These are phyloP conservation scores for Ophiosphaerella korrae DNA, from an alignment of 2,329 filamentous ascomycete species.

Conservation along the genomic window DNA sequence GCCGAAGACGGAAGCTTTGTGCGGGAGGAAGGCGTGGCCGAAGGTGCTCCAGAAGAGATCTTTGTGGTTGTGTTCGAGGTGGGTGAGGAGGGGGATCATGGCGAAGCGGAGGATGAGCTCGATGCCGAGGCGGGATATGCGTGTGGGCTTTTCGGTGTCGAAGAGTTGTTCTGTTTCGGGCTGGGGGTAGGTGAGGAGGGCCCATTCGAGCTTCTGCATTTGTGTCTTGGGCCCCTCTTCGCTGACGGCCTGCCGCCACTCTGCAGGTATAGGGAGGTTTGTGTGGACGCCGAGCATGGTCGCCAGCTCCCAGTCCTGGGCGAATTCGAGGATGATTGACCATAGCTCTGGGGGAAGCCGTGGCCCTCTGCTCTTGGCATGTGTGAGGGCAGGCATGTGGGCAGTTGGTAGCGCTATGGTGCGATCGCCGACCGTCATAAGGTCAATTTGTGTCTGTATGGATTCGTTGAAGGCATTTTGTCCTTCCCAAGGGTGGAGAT, in stretches of 20 bases:
- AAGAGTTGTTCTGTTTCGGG: conserved; percentile 75
- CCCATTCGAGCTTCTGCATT: conserved; percentile 82
- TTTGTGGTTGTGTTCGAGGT: conserved; percentile 68
- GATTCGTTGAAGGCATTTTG: conserved; percentile 75
- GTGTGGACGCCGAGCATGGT: conserved; percentile 81
- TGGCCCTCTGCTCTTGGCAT: conserved; percentile 45
- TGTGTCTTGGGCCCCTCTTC: conserved; percentile 71
- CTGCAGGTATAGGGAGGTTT: conserved; percentile 71
- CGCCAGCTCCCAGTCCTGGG: conserved; percentile 89
- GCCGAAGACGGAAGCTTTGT: conserved; percentile 87
- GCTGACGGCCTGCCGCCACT: conserved; percentile 71
- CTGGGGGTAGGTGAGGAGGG: conserved; percentile 74
- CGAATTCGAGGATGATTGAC: conserved; percentile 83
- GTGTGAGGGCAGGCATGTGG: conserved; percentile 39
- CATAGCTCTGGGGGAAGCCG: conserved; percentile 82
- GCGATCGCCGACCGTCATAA: conserved; percentile 75
- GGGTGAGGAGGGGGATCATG: conserved; percentile 76
- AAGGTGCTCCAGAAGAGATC: conserved; percentile 88
- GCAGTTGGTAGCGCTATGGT: conserved; percentile 52
- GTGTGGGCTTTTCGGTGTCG: conserved; percentile 70
- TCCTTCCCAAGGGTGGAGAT: conserved; percentile 59
- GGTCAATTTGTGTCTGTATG: conserved; percentile 76
- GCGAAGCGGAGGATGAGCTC: conserved; percentile 92
- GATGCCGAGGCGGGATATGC: conserved; percentile 80
- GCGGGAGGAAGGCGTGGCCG: conserved; percentile 79